Evolutionary conservation across 257 asterid species (phyloP), one percentile per base, ranked within the genome.

Genomic region (Petunia axillaris): DNA sequence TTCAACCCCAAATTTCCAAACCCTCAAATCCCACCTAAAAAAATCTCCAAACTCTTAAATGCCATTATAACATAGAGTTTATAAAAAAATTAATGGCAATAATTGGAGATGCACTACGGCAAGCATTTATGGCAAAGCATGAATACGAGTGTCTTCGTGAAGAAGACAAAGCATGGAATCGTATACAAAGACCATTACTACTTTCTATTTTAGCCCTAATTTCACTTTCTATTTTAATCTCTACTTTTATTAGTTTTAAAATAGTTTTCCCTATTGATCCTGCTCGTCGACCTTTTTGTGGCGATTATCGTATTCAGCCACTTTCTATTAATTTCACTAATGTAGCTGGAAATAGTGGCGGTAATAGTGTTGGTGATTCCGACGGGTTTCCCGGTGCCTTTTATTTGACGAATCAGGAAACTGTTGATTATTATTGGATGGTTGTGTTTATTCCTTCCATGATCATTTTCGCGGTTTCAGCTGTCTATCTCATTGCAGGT

Each of bases 371-470:
- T 66, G 89, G 86, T 4, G 95, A 92, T 65, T 84, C 91, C 76
- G 98, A 95, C 89, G 88, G 83, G 50, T 79, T 76, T 39, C 86
- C 91, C 0, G 97, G 96, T 15, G 97, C 98, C 2, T 95, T 95
- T 84, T 90, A 77, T 52, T 83, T 95, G 80, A 95, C 98, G 84
- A 95, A 95, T 93, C 98, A 88, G 89, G 94, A 93, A 86, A 91
- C 96, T 80, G 97, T 91, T 82, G 99, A 95, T 88, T 95, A 90
- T 83, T 95, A 90, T 86, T 93, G 98, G 99, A 93, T 92, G 93
- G 96, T 95, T 82, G 93, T 93, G 81, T 92, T 95, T 73, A 43
- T 89, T 14, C 99, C 99, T 2, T 90, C 99, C 3, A 80, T 91
- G 58, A 64, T 92, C 70, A 76, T 91, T 58, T 92, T 90, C 76